These are phyloP conservation scores for Straminergon stramineum DNA, from an alignment of 225 moss, liverwort and hornwort genomes.

Conservation along the genomic window DNA sequence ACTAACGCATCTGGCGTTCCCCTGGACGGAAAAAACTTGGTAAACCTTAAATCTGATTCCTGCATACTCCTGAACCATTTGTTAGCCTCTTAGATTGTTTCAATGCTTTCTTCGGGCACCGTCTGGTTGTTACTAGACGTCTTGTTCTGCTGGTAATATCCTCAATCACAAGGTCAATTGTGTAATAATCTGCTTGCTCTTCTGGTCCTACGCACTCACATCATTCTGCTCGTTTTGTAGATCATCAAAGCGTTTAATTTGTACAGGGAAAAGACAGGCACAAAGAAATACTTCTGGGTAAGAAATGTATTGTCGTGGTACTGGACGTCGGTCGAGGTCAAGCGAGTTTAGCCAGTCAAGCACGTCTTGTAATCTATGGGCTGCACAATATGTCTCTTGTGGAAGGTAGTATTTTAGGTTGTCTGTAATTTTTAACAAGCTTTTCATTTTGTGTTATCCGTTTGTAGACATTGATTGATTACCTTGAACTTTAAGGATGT, in stretches of 20 bases:
- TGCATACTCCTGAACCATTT: not conserved
- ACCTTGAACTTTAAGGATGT: not conserved
- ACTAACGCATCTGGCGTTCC: conserved; percentile 77
- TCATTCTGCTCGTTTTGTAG: conserved; percentile 27
- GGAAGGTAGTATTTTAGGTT: not conserved
- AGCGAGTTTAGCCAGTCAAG: not conserved
- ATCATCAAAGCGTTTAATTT: conserved; percentile 83
- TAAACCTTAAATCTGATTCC: conserved; percentile 9
- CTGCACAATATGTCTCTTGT: not conserved
- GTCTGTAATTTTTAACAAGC: not conserved
- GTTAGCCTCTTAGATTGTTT: not conserved
- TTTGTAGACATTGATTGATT: not conserved
- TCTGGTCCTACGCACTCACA: not conserved
- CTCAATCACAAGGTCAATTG: not conserved
- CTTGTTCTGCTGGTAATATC: not conserved
- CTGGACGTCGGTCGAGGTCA: not conserved
- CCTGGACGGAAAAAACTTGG: conserved; percentile 80
- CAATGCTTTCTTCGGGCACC: not conserved
- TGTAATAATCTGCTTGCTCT: not conserved
- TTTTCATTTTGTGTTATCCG: not conserved
- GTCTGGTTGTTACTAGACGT: not conserved
- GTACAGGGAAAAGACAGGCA: conserved; percentile 76
- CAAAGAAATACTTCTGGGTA: conserved; percentile 84
- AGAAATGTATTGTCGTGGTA: not conserved
- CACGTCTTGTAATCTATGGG: not conserved